phyloP scores from a whole-genome alignment of 2,329 filamentous ascomycete genomes.

The Colletotrichum sansevieriae region DNA sequence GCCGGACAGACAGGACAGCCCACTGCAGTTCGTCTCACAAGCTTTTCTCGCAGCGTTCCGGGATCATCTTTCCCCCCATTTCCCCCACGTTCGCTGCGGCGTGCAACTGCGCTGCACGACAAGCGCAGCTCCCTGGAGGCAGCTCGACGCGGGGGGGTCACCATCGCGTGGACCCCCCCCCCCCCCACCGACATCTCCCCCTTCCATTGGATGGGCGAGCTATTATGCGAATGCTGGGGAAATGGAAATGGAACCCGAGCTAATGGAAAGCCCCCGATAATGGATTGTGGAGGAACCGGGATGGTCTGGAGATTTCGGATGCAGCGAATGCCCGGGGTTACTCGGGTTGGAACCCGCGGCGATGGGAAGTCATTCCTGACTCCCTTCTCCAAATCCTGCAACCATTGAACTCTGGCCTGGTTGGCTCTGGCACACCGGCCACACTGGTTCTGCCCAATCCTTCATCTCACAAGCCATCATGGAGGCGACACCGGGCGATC shows the following conservation, averaged over 20 bases:
- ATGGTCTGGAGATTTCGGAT: slow-evolving; percentile 1
- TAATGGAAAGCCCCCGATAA: slow-evolving; percentile 39
- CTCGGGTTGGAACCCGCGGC: slow-evolving; percentile 29
- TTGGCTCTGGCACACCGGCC: neutral
- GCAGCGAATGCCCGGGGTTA: slow-evolving; percentile 26
- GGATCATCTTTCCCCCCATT: neutral
- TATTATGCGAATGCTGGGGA: slow-evolving; percentile 41
- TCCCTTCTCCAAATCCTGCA: neutral
- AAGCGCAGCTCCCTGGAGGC: slow-evolving; percentile 25
- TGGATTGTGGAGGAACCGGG: slow-evolving; percentile 28
- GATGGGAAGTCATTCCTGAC: neutral
- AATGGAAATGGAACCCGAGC: slow-evolving; percentile 40
- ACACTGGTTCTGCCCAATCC: neutral
- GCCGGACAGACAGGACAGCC: neutral
- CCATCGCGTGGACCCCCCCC: neutral
- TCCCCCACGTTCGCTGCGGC: slow-evolving; percentile 31
- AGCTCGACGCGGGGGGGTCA: slow-evolving; percentile 7
- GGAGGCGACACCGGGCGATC: slow-evolving; percentile 19
- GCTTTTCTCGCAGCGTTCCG: slow-evolving; percentile 32
- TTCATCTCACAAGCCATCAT: neutral
- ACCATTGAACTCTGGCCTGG: slow-evolving; percentile 2
- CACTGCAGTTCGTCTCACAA: slow-evolving; percentile 35
- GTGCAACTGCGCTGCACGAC: slow-evolving; percentile 31
- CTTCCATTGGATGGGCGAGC: slow-evolving; percentile 24
- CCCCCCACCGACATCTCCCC: neutral